Evolutionary conservation across 306 rosid species (phyloP).

Genomic region (Vigna hirtella): DNA sequence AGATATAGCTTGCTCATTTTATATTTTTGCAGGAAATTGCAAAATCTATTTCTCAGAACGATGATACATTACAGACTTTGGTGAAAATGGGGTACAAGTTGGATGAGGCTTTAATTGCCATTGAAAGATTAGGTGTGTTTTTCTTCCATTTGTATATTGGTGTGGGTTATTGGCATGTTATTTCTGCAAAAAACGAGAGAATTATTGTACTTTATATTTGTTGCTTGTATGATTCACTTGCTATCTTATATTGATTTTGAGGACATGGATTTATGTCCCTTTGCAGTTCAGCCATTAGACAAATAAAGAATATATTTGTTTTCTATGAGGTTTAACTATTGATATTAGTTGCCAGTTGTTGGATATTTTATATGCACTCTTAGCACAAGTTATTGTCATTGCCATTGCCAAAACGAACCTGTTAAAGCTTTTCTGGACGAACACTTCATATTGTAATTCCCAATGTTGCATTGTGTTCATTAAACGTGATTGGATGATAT

Average conservation of each 20-base stretch:
- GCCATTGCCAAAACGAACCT: neutral
- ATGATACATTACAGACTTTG: constrained; percentile 50
- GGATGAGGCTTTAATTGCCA: constrained; percentile 73
- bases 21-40: constrained; percentile 59
- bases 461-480: neutral
- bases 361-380: neutral
- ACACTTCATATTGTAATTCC: neutral
- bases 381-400: neutral
- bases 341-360: neutral
- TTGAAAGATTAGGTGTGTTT: constrained; percentile 86
- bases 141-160: constrained; percentile 11
- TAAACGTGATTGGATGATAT: too few species aligned
- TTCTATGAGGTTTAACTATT: neutral
- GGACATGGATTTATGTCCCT: constrained; percentile 1
- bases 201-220: constrained; percentile 9
- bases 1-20: constrained; percentile 16
- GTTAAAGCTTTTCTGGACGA: neutral
- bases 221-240: constrained; percentile 8
- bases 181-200: neutral
- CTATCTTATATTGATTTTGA: constrained; percentile 20
- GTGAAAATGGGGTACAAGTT: constrained; percentile 74
- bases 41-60: constrained; percentile 52
- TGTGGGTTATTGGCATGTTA: constrained; percentile 11
- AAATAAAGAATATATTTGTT: neutral
- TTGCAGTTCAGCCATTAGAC: constrained; percentile 3